Evolutionary conservation across 495 filamentous ascomycete species (phyloP).

Genomic region (Rusavskia elegans): DNA sequence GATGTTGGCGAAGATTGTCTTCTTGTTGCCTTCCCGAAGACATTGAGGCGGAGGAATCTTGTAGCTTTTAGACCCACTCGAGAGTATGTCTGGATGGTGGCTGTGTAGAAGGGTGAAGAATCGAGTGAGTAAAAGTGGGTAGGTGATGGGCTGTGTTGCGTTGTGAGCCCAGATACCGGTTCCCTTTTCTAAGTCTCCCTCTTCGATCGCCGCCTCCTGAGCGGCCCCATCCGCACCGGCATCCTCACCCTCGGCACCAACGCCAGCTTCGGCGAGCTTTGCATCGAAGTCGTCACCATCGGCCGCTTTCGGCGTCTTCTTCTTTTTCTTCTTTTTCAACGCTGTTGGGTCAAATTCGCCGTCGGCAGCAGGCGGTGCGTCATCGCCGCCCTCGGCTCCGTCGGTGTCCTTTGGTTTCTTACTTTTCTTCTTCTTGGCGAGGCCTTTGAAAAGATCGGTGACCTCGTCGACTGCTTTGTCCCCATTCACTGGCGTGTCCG

Average conservation of each 20-base stretch:
- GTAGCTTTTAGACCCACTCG: conserved; percentile 78
- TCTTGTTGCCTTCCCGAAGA: conserved; percentile 98
- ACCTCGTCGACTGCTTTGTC: conserved; percentile 58
- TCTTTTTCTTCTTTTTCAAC: conserved; percentile 95
- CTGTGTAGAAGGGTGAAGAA: conserved; percentile 87
- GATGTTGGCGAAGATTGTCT: conserved; percentile 98
- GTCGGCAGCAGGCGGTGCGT: conserved; percentile 38
- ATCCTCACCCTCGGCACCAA: conserved; percentile 28
- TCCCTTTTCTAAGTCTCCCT: conserved; percentile 74
- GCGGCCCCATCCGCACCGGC: conserved; percentile 27
- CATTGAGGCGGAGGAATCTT: conserved; percentile 99
- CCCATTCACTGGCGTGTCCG: conserved; percentile 16
- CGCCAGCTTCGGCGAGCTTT: conserved; percentile 60
- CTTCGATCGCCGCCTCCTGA: conserved; percentile 31
- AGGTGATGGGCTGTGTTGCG: conserved; percentile 57
- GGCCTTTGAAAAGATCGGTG: conserved; percentile 60
- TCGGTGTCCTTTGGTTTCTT: conserved; percentile 48
- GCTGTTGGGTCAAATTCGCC: conserved; percentile 56
- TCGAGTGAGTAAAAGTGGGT: conserved; percentile 66
- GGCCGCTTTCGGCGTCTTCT: conserved; percentile 56
- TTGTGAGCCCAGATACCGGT: conserved; percentile 90
- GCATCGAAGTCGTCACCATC: conserved; percentile 66
- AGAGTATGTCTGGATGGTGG: conserved; percentile 87
- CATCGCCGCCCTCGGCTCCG: conserved; percentile 36
- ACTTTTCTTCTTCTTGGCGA: conserved; percentile 76